Percentiles rank a stretch among this genome's conserved stretches.
Conservation (phyloP, 495 filamentous ascomycete species). For the Aspergillus nidulans region DNA sequence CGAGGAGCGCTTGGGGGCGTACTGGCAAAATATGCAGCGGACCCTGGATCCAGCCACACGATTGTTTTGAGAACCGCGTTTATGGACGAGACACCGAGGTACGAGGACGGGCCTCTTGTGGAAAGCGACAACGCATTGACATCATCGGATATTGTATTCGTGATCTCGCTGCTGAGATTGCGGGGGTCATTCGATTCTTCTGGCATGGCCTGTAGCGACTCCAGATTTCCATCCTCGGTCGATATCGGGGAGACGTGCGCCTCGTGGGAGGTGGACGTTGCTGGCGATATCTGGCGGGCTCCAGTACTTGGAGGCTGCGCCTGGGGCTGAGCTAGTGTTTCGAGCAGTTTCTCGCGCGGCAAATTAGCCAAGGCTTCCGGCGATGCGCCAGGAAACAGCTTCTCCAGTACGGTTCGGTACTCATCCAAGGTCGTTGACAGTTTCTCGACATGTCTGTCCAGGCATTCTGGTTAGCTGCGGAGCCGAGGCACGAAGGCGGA, state of each 20-base stretch:
- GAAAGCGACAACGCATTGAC: constrained; percentile 77
- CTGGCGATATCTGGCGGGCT: constrained; percentile 35
- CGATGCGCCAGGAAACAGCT: constrained; percentile 32
- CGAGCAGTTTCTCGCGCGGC: constrained; percentile 47
- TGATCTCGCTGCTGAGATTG: constrained; percentile 37
- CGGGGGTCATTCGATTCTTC: constrained; percentile 30
- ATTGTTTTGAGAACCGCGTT: constrained; percentile 78
- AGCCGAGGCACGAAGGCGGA: neutral
- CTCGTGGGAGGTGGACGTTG: constrained; percentile 36
- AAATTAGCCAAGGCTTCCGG: constrained; percentile 41
- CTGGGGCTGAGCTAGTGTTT: constrained; percentile 11
- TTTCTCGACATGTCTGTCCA: constrained; percentile 38
- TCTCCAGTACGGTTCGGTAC: constrained; percentile 34
- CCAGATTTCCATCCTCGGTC: constrained; percentile 38
- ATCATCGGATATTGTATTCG: constrained; percentile 71
- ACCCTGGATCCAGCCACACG: constrained; percentile 65
- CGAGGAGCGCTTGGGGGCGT: constrained; percentile 27
- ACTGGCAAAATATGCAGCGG: constrained; percentile 52
- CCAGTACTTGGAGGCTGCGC: neutral
- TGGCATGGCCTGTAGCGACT: constrained; percentile 40
- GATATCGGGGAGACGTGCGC: constrained; percentile 37
- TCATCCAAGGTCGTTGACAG: constrained; percentile 38
- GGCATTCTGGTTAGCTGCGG: neutral
- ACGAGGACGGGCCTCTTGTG: constrained; percentile 66
- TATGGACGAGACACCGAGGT: constrained; percentile 78